Conservation (phyloP, 306 rosid genomes). For the Lablab purpureus region DNA sequence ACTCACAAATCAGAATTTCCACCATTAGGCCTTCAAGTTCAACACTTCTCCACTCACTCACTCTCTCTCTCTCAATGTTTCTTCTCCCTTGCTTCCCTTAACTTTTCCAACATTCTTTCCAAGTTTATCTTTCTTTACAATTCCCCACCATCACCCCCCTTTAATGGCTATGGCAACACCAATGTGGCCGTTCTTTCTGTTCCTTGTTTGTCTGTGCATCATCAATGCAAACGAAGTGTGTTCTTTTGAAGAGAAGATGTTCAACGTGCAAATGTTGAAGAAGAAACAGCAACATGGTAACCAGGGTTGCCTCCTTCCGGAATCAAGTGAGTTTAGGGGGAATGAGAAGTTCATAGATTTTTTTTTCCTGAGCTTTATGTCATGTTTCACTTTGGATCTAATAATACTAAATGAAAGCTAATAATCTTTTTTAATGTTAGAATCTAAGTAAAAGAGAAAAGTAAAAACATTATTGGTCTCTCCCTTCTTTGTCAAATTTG, state of each 20-base stretch:
- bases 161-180: constrained; percentile 49
- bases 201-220: constrained; percentile 50
- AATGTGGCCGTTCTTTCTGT: constrained; percentile 38
- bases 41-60: constrained; percentile 1
- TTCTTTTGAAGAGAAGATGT: constrained; percentile 48
- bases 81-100: constrained; percentile 40
- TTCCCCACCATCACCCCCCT: constrained; percentile 20
- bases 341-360: constrained; percentile 21
- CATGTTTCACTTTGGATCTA: constrained; percentile 55
- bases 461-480: constrained; percentile 34
- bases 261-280: constrained; percentile 52
- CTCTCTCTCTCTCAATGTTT: constrained; percentile 24
- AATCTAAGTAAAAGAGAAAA: constrained; percentile 41
- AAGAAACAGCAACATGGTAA: constrained; percentile 33
- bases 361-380: constrained; percentile 27
- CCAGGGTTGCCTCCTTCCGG: constrained; percentile 50
- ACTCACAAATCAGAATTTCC: constrained; percentile 63
- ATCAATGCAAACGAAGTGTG: constrained; percentile 52
- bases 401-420: constrained; percentile 24
- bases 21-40: constrained; percentile 36
- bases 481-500: constrained; percentile 14
- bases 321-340: constrained; percentile 57
- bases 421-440: constrained; percentile 45
- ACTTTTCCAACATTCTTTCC: constrained; percentile 28
- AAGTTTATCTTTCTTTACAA: constrained; percentile 24